phyloP scores from a whole-genome alignment of 768 basidiomycete species.

The Cyathus striatus region DNA sequence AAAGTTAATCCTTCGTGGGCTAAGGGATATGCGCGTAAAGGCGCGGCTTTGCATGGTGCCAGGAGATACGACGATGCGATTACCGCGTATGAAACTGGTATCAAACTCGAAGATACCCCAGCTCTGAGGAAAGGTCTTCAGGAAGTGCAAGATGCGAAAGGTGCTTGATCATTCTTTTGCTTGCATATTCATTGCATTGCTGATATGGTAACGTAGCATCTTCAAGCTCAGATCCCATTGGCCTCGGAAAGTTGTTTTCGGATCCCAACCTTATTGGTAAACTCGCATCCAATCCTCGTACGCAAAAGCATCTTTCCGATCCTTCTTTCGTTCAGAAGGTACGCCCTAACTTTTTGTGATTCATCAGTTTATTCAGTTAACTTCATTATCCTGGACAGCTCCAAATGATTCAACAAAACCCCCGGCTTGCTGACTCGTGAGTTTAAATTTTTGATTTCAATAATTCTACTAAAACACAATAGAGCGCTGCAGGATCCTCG shows the following conservation, averaged over 20 bases:
- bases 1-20: constrained; percentile 76
- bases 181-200: no score
- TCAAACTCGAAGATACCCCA: constrained; percentile 79
- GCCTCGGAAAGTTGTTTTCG: constrained; percentile 71
- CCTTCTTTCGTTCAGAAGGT: constrained; percentile 75
- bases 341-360: constrained; percentile 4
- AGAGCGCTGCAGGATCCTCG: constrained; percentile 75
- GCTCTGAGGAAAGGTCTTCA: constrained; percentile 82
- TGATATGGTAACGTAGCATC: no score
- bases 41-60: constrained; percentile 87
- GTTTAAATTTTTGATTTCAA: no score
- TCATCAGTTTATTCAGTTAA: no score
- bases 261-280: constrained; percentile 84
- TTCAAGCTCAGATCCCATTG: constrained; percentile 35
- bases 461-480: no score
- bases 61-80: constrained; percentile 80
- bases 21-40: constrained; percentile 89
- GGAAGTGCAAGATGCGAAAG: constrained; percentile 83
- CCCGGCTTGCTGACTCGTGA: constrained; percentile 54
- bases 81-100: constrained; percentile 73
- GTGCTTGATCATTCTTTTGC: constrained; percentile 31
- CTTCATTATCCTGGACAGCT: no score
- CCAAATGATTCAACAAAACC: constrained; percentile 63
- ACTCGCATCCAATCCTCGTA: constrained; percentile 83
- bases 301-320: constrained; percentile 79